These are phyloP conservation scores for Aspergillus sp. DNA, from an alignment of 2,329 filamentous ascomycete species.

Conservation along the genomic window DNA sequence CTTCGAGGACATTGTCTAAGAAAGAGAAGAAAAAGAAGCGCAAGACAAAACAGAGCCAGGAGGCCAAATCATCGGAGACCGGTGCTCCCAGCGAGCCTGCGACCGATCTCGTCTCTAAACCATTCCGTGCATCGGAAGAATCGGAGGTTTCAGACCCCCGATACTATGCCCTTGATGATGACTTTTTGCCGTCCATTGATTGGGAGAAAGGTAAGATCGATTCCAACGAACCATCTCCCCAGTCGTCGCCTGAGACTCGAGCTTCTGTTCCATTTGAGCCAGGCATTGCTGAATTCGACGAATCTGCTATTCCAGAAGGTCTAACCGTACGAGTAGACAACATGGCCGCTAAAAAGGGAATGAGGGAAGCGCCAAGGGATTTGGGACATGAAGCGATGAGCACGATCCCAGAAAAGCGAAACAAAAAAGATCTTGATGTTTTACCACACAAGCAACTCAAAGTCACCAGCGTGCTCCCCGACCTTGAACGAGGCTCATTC, in stretches of 20 bases:
- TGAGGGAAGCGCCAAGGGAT: constrained; percentile 8
- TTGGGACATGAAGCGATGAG: neutral
- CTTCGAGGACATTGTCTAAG: constrained; percentile 28
- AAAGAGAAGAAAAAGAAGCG: constrained; percentile 37
- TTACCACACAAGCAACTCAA: constrained; percentile 24
- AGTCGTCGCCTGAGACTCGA: constrained; percentile 24
- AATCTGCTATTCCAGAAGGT: constrained; percentile 26
- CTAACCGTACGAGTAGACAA: constrained; percentile 15
- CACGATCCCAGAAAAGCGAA: constrained; percentile 9
- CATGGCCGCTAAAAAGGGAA: constrained; percentile 20
- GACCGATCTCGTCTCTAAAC: constrained; percentile 1
- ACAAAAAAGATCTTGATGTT: constrained; percentile 13
- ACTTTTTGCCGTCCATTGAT: constrained; percentile 39
- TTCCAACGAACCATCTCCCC: constrained; percentile 21
- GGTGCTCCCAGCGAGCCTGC: neutral
- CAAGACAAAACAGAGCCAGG: constrained; percentile 13
- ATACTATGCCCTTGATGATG: constrained; percentile 25
- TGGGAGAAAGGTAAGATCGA: constrained; percentile 32
- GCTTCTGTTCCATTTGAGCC: constrained; percentile 18
- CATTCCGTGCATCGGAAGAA: constrained; percentile 6
- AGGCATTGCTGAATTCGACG: constrained; percentile 30
- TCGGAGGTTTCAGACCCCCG: neutral
- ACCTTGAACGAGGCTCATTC: constrained; percentile 34
- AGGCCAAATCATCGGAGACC: constrained; percentile 3
- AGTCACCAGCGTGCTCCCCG: constrained; percentile 36